Evolutionary conservation across 1,284 basidiomycete species (phyloP).

Genomic region (Ganoderma multipileum): DNA sequence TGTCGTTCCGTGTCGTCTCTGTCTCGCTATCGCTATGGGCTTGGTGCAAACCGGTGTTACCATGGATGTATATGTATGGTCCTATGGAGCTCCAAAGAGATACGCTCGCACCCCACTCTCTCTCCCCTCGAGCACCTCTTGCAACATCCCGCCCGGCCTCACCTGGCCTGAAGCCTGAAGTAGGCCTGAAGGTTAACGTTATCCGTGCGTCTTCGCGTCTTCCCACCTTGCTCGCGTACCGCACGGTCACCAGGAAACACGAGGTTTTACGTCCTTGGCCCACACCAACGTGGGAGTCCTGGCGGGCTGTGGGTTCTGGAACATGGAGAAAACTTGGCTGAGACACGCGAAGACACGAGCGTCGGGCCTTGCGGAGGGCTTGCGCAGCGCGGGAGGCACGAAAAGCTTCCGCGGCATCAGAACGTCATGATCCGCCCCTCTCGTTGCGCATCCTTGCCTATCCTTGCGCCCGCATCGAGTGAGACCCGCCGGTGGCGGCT

Average conservation of each 20-base stretch:
- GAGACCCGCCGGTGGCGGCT: not conserved
- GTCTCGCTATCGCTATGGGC: constrained; percentile 17
- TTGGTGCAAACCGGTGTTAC: constrained; percentile 23
- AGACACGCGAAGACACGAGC: not conserved
- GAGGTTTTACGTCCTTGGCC: not conserved
- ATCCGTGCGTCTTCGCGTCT: not conserved
- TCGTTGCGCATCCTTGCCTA: not conserved
- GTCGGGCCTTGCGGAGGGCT: not conserved
- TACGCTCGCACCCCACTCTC: constrained; percentile 10
- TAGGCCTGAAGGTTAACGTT: not conserved
- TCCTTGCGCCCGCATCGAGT: not conserved
- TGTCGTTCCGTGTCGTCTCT: constrained; percentile 6
- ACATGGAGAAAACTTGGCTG: not conserved
- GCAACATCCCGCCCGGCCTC: not conserved
- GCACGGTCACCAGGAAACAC: not conserved
- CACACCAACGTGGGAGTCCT: not conserved
- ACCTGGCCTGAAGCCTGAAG: not conserved
- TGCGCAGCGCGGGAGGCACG: not conserved
- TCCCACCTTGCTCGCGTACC: not conserved
- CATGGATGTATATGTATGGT: constrained; percentile 34
- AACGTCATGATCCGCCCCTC: not conserved
- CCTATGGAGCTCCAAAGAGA: constrained; percentile 20
- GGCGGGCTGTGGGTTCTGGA: not conserved
- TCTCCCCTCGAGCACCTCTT: not conserved
- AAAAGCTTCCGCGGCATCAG: not conserved